Base-by-base conservation (phyloP, 2,329 filamentous ascomycete species). In the Botrytis squamosa region DNA sequence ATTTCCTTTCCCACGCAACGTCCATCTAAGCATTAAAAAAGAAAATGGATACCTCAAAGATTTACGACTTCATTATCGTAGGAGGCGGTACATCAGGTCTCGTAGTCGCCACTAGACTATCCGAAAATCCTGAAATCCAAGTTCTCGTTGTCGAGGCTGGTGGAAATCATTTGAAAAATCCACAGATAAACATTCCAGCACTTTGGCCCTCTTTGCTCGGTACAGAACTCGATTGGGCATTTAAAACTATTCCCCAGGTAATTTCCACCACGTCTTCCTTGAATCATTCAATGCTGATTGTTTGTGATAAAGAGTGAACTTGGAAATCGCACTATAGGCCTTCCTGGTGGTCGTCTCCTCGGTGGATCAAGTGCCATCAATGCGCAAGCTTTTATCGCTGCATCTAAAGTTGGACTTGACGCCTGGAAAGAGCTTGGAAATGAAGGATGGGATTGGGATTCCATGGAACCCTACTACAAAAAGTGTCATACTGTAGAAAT, bases 101-200 rank as follows among this genome's bases (percentile, higher is more conserved):
- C 10, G 80, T 83, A 2, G 77, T 85, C 14, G 84, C 84, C 7
- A 29, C 40, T 33, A 22, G n/a, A 38, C 40, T 66, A 16, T 44
- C 40, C 40, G 78, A 80, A 38, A 81, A 83, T 4, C 80, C 78
- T 38, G 83, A 84, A 73, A 80, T 84, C 74, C 76, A 78, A n/a
- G 82, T 85, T 18, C 75, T 82, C 16, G 83, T 85, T 9, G 76
- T 85, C n/a, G 83, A 85, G 73, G 83, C 83, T 38, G 83, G 83
- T 18, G 77, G 76, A 29, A 80, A 83, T 69, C 79, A 79, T 38
- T 78, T 77, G 29, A 72, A 74, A 42, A 81, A 84, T 67, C 82
- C 82, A 6, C 69, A 81, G n/a, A 77, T 84, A n/a, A 75, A 80
- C 25, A 82, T 80, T 0, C 83, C 82, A 25, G 60, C 33, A 38